Evolutionary conservation across 169 alveolate genomes (phyloP).

Genomic region (Pseudocohnilembus persalinus): DNA sequence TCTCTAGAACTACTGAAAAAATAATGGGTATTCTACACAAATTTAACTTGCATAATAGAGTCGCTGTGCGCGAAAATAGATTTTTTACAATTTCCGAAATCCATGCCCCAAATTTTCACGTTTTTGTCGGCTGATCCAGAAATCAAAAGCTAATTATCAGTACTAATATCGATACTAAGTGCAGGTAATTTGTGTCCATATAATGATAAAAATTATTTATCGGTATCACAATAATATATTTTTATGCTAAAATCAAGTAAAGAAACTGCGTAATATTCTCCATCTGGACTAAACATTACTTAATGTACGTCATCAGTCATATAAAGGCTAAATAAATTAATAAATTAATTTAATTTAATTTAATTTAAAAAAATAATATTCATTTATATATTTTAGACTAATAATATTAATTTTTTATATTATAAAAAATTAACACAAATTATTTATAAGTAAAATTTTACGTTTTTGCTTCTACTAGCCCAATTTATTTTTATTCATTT

Average conservation of each 20-base stretch:
- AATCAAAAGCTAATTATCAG: slow-evolving; percentile 74
- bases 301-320: slow-evolving; percentile 72
- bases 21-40: slow-evolving; percentile 84
- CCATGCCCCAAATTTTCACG: slow-evolving; percentile 89
- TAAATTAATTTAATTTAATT: too few relatives aligned
- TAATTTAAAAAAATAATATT: background rate
- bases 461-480: slow-evolving; percentile 32
- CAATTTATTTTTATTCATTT: slow-evolving; percentile 30
- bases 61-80: slow-evolving; percentile 81
- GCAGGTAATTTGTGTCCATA: slow-evolving; percentile 88
- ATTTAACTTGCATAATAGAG: slow-evolving; percentile 75
- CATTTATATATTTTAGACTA: background rate
- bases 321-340: slow-evolving; percentile 24
- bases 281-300: slow-evolving; percentile 67
- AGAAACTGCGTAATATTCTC: slow-evolving; percentile 68
- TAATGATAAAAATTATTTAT: slow-evolving; percentile 75
- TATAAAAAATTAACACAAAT: too few relatives aligned
- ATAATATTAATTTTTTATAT: background rate
- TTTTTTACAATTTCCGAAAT: slow-evolving; percentile 87
- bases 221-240: slow-evolving; percentile 71
- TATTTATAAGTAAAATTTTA: too few relatives aligned
- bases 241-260: slow-evolving; percentile 75
- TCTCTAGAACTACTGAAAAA: slow-evolving; percentile 80
- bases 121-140: slow-evolving; percentile 87
- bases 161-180: slow-evolving; percentile 73